Evolutionary conservation across 257 asterid genomes (phyloP), one percentile per base, ranked within the genome.

Genomic region (Mitragyna speciosa): DNA sequence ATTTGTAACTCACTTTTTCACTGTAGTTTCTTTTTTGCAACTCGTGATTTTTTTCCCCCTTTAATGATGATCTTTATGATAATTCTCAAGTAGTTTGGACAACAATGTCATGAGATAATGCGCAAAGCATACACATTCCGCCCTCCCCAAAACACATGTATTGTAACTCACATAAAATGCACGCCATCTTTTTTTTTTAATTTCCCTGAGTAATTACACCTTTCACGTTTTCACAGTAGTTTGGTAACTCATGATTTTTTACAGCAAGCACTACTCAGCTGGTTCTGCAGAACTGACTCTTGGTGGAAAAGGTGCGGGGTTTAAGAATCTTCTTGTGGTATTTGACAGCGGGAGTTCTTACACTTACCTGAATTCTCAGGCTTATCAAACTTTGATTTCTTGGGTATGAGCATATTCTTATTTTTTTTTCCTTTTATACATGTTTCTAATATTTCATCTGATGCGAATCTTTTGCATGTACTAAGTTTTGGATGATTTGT

Each of bases 341-440:
- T 94, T 95, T 73, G 99, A 95, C 88, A 95, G 99, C 72, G 99
- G 99, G 85, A 95, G 99, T 83, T 95, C 99, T 41, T 95, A 90
- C 81, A 92, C 93, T 54, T 95, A 95, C 88, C 87, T 95, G 30
- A 87, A 80, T 79, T 89, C 96, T 76, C 97, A 89, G 79, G 88
- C 92, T 68, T 95, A 92, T 81, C 91, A 87, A 22, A 59, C 91
- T 49, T 82, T 94, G 30, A 84, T 95, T 72, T 87, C 95, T 68
- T 76, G 85, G 87, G 99, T 95, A 89, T 68, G 75, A 49, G 31
- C 22, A 39, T 72, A 39, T 56, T 47, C 26, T 31, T 51, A 19
- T 47, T 73, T 45, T 14, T 45, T 14, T 45, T 51, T 78, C 54
- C 3, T 28, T 8, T 12, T 30, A 5, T 33, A 45, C n/a, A n/a